Evolutionary conservation across 2,329 filamentous ascomycete species (phyloP).

Genomic region (Neocatenulostroma microsporum): DNA sequence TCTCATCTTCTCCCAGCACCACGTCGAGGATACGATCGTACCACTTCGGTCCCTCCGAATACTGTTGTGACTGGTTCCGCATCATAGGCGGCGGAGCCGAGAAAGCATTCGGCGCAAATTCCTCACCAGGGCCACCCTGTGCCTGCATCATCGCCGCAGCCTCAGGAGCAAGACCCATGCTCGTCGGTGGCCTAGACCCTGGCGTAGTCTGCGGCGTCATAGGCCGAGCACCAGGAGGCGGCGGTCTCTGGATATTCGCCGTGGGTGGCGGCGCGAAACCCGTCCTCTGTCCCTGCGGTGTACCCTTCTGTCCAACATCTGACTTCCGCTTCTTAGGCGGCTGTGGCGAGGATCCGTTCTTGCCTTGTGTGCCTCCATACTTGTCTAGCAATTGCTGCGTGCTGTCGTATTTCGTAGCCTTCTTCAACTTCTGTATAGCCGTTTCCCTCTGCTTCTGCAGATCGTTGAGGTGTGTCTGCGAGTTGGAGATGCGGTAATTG

Average conservation of each 20-base stretch:
- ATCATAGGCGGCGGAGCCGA: constrained; percentile 18
- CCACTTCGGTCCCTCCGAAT: constrained; percentile 54
- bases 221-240: constrained; percentile 7
- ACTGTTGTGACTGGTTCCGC: constrained; percentile 17
- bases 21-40: constrained; percentile 92
- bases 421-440: constrained; percentile 91
- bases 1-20: constrained; percentile 90
- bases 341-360: constrained; percentile 28
- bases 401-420: constrained; percentile 90
- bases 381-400: constrained; percentile 90
- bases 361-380: constrained; percentile 62
- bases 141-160: constrained; percentile 23
- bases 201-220: constrained; percentile 7
- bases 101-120: constrained; percentile 70
- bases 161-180: constrained; percentile 45
- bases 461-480: constrained; percentile 62
- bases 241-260: constrained; percentile 50
- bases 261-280: constrained; percentile 55
- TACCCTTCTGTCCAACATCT: constrained; percentile 15
- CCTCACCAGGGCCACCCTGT: constrained; percentile 37
- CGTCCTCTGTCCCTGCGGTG: constrained; percentile 46
- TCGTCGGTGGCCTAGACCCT: constrained; percentile 5
- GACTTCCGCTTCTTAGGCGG: constrained; percentile 28
- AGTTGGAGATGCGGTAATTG: constrained; percentile 67
- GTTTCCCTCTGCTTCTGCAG: constrained; percentile 71